These are phyloP conservation scores for Annona cherimola DNA, from an alignment of 164 flowering plant genomes.

Conservation along the genomic window DNA sequence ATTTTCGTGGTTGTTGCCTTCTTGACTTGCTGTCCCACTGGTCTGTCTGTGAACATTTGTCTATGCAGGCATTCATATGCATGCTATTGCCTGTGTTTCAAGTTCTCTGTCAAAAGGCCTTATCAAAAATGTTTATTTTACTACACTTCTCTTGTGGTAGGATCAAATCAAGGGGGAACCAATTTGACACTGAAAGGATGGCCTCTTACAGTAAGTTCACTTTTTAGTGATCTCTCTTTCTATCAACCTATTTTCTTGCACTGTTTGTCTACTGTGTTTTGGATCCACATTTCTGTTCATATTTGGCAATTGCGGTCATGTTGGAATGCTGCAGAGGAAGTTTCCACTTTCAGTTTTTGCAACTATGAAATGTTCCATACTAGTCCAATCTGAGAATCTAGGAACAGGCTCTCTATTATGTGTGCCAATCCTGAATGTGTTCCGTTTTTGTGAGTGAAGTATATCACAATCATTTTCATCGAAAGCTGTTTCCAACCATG, in stretches of 20 bases:
- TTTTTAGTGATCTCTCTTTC: neutral
- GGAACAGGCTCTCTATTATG: neutral
- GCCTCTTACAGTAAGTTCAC: conserved; percentile 82
- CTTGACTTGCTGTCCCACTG: neutral
- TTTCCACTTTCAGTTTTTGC: too few relatives aligned
- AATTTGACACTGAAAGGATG: conserved; percentile 95
- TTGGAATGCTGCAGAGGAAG: neutral
- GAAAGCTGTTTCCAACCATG: too few relatives aligned
- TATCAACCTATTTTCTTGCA: neutral
- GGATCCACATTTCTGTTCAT: neutral
- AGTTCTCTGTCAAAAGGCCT: neutral
- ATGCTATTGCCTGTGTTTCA: neutral
- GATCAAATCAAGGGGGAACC: conserved; percentile 85
- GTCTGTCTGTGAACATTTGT: neutral
- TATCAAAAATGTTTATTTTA: neutral
- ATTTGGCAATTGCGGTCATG: neutral
- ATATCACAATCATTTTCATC: too few relatives aligned
- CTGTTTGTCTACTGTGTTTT: neutral
- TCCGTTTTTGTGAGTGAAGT: too few relatives aligned
- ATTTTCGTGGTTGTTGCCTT: neutral
- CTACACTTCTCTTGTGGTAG: conserved; percentile 33
- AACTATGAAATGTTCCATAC: neutral
- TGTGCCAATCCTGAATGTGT: too few relatives aligned
- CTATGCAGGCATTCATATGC: neutral
- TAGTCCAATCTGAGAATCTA: neutral